Evolutionary conservation across 2,329 filamentous ascomycete genomes (phyloP), one percentile per base, ranked within the genome.

Genomic region (Pyrenochaeta sp.): DNA sequence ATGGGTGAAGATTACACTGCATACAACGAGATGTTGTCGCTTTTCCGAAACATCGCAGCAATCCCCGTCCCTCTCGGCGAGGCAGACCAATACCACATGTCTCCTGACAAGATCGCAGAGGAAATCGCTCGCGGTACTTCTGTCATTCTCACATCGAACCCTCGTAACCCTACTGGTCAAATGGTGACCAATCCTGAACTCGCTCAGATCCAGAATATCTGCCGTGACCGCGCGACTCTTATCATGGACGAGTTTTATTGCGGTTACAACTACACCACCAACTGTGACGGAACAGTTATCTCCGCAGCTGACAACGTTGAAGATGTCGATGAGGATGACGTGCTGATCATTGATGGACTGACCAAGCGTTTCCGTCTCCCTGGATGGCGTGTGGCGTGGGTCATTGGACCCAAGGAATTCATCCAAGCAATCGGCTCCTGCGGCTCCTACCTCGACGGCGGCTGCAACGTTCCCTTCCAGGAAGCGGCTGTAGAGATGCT

Each of bases 361-460:
- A 98, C 94, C 66, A 98, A 98, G 85, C 90, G 94, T 58, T 98
- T 98, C 85, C 89, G 94, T 64, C 87, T 98, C 29, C 94, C 94
- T 1, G 94, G 94, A 57, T 98, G 94, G 92, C 90, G 94, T 74
- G 93, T 98, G 37, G 93, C 94, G 6, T 98, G 94, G 94, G 92
- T 98, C 64, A 76, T 98, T 49, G 94, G 94, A 1, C 94, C 94
- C 62, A 97, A 97, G 82, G 93, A 97, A 69, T 98, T 97, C 78
- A 92, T 97, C 79, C 89, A 91, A 76, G 93, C 94, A 27, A 93
- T 97, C 62, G 91, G 92, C 51, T 93, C 90, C 33, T 97, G 93
- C 72, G 94, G 94, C 54, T 94, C 90, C 33, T 97, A 97, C 79
- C 88, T 97, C 35, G 94, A 98, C 70, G 94, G 94, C 66, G 94